Evolutionary conservation across 768 basidiomycete genomes (phyloP), one percentile per base, ranked within the genome.

Genomic region (Panellus pusillus): DNA sequence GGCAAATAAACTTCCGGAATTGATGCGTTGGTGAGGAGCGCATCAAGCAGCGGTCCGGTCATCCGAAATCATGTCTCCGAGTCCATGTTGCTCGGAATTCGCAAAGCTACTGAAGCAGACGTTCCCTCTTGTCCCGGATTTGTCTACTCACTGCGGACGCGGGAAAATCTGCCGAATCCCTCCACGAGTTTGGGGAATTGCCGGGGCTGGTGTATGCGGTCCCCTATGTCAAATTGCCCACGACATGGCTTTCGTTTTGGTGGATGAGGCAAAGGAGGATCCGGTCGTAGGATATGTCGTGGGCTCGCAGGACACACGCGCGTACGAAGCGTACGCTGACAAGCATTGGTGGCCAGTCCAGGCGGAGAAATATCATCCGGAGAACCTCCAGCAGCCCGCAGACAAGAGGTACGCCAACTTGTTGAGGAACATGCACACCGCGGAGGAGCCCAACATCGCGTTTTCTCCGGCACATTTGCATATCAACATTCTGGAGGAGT

Each of bases 401-500:
- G 86, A 87, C 64, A 66, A 68, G 44, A 62, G 55, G 32, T 80
- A 79, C 59, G 68, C 71, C 42, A 70, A 70, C n/a, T 60, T 76
- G 42, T 63, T 79, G 19, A 66, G 69, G 45, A 70, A 76, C 17
- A 76, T 75, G 71, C 62, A 71, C 35, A 70, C 66, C 9, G 78
- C 81, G 1, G 67, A 79, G 14, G 78, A 81, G 9, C 74, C 78
- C n/a, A 79, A 78, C 57, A 71, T 89, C 55, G 69, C 74, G 5
- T 87, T 86, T 64, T 83, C 88, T 15, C 79, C 83, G 11, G 89
- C 89, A 9, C 88, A 91, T 68, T 58, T 91, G 60, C 89, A 92
- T 65, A 84, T 91, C 63, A 73, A 92, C 59, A 81, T 91, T 50
- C 64, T 91, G 61, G 77, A 83, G 20, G 74, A 74, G 39, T 81